Evolutionary conservation across 495 filamentous ascomycete species (phyloP).

Genomic region (Penicillium roqueforti): DNA sequence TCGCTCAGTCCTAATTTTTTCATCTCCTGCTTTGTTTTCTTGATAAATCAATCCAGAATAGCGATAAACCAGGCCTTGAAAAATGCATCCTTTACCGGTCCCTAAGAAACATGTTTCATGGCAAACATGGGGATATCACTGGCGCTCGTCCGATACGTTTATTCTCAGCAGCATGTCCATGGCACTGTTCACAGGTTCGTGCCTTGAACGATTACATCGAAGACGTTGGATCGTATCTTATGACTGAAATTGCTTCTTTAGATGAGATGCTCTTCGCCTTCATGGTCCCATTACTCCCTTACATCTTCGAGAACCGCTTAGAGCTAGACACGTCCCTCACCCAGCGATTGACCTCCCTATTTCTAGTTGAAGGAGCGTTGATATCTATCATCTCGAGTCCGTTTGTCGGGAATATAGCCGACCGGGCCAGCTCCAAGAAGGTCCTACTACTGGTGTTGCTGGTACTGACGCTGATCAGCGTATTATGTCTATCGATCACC

Average conservation of each 20-base stretch:
- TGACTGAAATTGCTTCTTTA: not conserved
- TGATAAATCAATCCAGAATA: not conserved
- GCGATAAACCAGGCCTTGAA: not conserved
- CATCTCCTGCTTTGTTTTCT: no score
- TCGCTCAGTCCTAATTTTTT: not conserved
- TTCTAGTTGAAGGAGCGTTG: conserved; percentile 18
- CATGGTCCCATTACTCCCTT: conserved; percentile 27
- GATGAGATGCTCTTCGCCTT: conserved; percentile 11
- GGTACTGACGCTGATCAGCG: conserved; percentile 16
- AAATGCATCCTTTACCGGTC: not conserved
- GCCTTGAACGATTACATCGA: not conserved
- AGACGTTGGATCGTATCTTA: not conserved
- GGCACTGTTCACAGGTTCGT: conserved; percentile 1
- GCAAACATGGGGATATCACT: not conserved
- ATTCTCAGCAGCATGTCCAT: not conserved
- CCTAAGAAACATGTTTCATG: not conserved
- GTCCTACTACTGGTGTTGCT: conserved; percentile 16
- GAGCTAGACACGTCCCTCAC: conserved; percentile 14
- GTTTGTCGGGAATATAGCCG: conserved; percentile 14
- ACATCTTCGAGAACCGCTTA: conserved; percentile 22
- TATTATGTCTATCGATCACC: conserved; percentile 13
- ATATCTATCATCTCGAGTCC: conserved; percentile 16
- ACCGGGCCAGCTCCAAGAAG: conserved; percentile 17
- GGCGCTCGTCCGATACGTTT: conserved; percentile 5
- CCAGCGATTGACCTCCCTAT: conserved; percentile 20